Base-by-base conservation (phyloP, 2,329 filamentous ascomycete species). In the Juglanconis oblonga region DNA sequence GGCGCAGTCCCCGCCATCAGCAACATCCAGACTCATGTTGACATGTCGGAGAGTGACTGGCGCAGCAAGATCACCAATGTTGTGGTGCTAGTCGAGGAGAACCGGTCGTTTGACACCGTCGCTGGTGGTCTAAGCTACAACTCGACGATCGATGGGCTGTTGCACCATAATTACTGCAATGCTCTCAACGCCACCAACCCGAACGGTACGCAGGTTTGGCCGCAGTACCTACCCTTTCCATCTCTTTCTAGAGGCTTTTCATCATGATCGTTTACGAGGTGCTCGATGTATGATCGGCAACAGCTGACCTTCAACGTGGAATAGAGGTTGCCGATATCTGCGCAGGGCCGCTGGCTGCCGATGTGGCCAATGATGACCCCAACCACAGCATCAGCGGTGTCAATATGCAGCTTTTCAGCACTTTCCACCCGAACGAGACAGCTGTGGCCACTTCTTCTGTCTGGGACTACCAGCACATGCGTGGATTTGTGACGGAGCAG, bases 401-500 rank as follows among this genome's bases (percentile, higher is more conserved):
- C 1, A 77, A 77, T 62, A 74, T 77, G 68, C 74, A 78, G 62
- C 42, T 61, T n/a, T 63, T 60, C 61, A 60, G 61, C 44, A 69
- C 57, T 8, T 60, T 40, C 33, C 58, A 63, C 53, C 58, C 61
- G 11, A 45, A 60, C 55, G 67, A 70, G 55, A 57, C 52, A 4
- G 50, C 52, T n/a, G 67, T 66, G 31, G 62, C 65, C 10, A 11
- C 17, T 32, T 17, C 50, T 14, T 59, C 6, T 33, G 53, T 32
- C 36, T 60, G 32, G 54, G 67, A 32, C 60, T 69, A 32, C 55
- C 64, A 62, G 45, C 70, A 66, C 42, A 75, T 77, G 72, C 66
- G 73, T 36, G 76, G 76, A 6, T 78, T 77, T 60, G 71, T 78
- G 9, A 74, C 73, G 3, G 76, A 78, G 64, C 76, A 78, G 63